Conservation (phyloP, 1,284 basidiomycete genomes). For the Boletus semigastroideus region DNA sequence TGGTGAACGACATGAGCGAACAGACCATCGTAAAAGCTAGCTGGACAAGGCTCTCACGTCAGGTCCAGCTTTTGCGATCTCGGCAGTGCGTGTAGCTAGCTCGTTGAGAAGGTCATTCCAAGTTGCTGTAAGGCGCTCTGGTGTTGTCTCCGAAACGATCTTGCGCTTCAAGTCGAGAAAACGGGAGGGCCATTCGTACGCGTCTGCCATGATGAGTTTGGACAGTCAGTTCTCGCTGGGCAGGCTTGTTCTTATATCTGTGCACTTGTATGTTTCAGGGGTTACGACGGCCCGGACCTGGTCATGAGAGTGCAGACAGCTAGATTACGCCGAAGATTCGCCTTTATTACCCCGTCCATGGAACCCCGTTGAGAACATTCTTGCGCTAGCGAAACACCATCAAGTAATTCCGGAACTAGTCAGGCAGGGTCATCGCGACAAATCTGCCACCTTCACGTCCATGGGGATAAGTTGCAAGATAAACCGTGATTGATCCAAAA, state of each 20-base stretch:
- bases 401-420: neutral
- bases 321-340: constrained; percentile 8
- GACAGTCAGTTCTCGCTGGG: neutral
- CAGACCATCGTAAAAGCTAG: neutral
- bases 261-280: neutral
- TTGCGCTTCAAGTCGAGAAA: constrained; percentile 57
- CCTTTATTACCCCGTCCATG: neutral
- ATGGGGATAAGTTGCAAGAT: neutral
- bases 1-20: constrained; percentile 11
- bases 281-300: neutral
- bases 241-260: constrained; percentile 15
- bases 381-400: neutral
- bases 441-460: neutral
- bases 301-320: neutral
- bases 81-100: constrained; percentile 44
- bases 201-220: constrained; percentile 13
- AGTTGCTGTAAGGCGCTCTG: constrained; percentile 46
- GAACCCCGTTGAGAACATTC: neutral
- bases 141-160: constrained; percentile 50
- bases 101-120: constrained; percentile 59
- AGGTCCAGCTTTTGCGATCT: constrained; percentile 47
- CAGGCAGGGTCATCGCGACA: neutral
- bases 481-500: constrained; percentile 8
- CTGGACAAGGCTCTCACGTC: constrained; percentile 41
- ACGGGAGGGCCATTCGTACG: constrained; percentile 36